phyloP scores from a whole-genome alignment of 176 grass and related monocot species.

The Hsuehochloa calcarea region DNA sequence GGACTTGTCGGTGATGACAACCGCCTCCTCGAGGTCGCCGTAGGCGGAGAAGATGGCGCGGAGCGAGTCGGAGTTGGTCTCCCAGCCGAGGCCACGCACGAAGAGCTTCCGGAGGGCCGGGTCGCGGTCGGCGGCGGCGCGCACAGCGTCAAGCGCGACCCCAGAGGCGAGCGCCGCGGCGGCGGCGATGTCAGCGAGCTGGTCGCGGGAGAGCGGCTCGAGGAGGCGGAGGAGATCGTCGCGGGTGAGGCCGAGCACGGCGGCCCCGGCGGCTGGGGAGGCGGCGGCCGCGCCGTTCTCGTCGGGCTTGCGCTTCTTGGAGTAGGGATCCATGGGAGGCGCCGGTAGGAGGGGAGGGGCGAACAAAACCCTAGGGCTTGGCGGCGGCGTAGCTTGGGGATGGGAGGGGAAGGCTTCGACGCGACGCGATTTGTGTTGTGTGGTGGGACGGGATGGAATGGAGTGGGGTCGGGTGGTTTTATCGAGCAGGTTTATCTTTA shows the following conservation, averaged over 20 bases:
- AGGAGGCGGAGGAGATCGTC: too few relatives aligned
- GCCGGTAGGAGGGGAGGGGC: too few relatives aligned
- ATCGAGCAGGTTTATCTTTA: slow-evolving; percentile 18
- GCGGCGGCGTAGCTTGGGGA: not conserved
- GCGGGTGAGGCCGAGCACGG: not conserved
- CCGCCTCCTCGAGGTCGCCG: slow-evolving; percentile 83
- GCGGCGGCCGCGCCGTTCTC: slow-evolving; percentile 48
- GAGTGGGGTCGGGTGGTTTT: not conserved
- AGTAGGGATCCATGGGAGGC: slow-evolving; percentile 57
- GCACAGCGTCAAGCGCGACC: not conserved
- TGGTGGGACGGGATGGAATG: not conserved
- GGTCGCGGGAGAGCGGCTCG: too few relatives aligned
- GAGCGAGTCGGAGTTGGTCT: slow-evolving; percentile 77
- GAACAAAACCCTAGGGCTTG: slow-evolving; percentile 66
- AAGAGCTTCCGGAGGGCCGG: slow-evolving; percentile 86
- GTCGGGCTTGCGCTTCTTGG: slow-evolving; percentile 79
- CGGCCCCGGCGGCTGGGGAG: not conserved
- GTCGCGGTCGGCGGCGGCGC: slow-evolving; percentile 13
- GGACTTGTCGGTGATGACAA: slow-evolving; percentile 78
- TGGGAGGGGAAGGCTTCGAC: not conserved
- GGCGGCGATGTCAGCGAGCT: too few relatives aligned
- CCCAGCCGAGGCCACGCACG: slow-evolving; percentile 81
- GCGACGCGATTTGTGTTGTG: not conserved
- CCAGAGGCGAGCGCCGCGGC: too few relatives aligned
- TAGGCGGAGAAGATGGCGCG: slow-evolving; percentile 74